Evolutionary conservation across 1,139 yeast genomes (phyloP), one percentile per base, ranked within the genome.

Genomic region (Sugiyamaella grinbergsii): DNA sequence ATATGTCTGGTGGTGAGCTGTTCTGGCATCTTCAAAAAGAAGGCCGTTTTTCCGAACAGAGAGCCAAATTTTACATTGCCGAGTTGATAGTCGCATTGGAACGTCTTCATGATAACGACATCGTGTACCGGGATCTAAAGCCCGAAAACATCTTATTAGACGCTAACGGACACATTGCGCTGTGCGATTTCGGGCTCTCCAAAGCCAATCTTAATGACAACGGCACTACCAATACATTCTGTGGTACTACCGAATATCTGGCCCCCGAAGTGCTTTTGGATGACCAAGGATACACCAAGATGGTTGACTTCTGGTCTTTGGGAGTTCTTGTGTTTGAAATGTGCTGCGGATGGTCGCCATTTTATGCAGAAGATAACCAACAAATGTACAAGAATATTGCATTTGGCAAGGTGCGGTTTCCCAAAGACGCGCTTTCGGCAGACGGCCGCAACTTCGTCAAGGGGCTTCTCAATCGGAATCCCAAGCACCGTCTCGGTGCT

Each of bases 301-400:
- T 87, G 62, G 98, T 93, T 34, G 98, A 93, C 71, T 93, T 96
- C 83, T 93, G 98, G 98, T 93, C 98, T 1, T 75, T 93, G 58
- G 98, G 98, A 32, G 93, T 93, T 33, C 76, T 93, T 47, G 75
- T 93, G 41, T 93, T 87, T 67, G 98, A 93, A 69, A 93, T 93
- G 98, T 78, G 97, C 69, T 93, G 98, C 72, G 98, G 98, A 38
- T 93, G 98, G 98, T 86, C 96, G n/a, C 98, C 98, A 50, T 93
- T 93, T 68, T 91, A 89, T 66, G 98, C 98, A 38, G 97, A 91
- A 57, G 93, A 88, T 67, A 89, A 95, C 49, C 98, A 93, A 73
- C 96, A 91, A 71, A 93, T 93, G 98, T 93, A 93, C 74, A 91
- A 91, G 72, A 93, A 93, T 71, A 93, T 93, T 72, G 98, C 98